These are phyloP conservation scores for Ramaria rubella DNA, from an alignment of 768 basidiomycete genomes.

Conservation along the genomic window DNA sequence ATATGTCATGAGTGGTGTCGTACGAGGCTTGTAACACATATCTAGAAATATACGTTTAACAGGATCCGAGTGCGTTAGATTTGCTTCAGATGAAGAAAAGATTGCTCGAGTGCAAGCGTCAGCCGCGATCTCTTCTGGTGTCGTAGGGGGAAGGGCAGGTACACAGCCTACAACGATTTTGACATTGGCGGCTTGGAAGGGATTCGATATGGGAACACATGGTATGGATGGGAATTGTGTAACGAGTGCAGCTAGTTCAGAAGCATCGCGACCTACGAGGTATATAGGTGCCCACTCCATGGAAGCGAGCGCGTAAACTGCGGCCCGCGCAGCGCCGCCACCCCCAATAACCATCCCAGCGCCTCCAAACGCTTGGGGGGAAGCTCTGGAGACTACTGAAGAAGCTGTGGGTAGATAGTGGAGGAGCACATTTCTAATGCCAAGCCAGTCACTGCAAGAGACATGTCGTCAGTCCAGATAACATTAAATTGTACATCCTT, in stretches of 20 bases:
- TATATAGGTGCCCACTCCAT: conserved; percentile 34
- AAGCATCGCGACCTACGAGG: conserved; percentile 35
- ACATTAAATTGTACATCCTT: background rate
- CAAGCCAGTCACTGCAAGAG: conserved; percentile 33
- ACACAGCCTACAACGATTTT: conserved; percentile 19
- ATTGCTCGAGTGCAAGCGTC: conserved; percentile 20
- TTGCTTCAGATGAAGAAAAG: conserved; percentile 21
- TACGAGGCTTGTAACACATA: conserved; percentile 38
- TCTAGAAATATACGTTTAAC: conserved; percentile 37
- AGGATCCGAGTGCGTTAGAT: conserved; percentile 22
- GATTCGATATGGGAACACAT: conserved; percentile 32
- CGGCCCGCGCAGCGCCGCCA: conserved; percentile 42
- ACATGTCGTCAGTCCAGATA: background rate
- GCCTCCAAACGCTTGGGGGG: background rate
- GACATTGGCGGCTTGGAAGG: conserved; percentile 30
- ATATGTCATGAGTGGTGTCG: conserved; percentile 34
- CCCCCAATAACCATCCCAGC: conserved; percentile 41
- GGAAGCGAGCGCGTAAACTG: conserved; percentile 38
- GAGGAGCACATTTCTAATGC: conserved; percentile 26
- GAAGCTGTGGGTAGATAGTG: conserved; percentile 2
- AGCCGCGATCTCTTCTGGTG: conserved; percentile 40
- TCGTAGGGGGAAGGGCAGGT: conserved; percentile 22
- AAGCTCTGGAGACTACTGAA: conserved; percentile 4
- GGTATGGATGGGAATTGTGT: conserved; percentile 30
- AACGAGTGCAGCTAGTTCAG: background rate